These are phyloP conservation scores for Alternaria brassicicola DNA, from an alignment of 2,329 filamentous ascomycete species.

Conservation along the genomic window DNA sequence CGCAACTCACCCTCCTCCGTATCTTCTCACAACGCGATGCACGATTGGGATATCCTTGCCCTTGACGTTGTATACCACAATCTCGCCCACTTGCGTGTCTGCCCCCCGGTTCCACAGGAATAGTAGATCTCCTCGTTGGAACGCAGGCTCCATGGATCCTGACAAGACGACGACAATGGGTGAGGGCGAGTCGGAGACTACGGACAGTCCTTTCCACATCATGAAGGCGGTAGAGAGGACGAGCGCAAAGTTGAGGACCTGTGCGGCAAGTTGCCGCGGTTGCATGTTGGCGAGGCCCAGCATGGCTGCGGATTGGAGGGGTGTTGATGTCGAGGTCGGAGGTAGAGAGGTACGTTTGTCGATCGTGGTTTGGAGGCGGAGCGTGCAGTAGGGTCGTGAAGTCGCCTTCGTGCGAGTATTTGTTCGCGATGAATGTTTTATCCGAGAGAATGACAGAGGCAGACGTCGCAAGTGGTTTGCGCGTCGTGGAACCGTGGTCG, in stretches of 20 bases:
- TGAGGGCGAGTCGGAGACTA: slow-evolving; percentile 68
- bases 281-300: slow-evolving; percentile 65
- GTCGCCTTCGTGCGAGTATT: background rate
- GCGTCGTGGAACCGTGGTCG: slow-evolving; percentile 20
- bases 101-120: slow-evolving; percentile 74
- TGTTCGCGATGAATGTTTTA: background rate
- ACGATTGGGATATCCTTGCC: slow-evolving; percentile 98
- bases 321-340: slow-evolving; percentile 2
- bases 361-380: background rate
- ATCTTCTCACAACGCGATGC: slow-evolving; percentile 81
- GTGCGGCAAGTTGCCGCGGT: slow-evolving; percentile 78
- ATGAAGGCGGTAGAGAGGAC: slow-evolving; percentile 92
- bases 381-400: background rate
- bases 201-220: slow-evolving; percentile 86
- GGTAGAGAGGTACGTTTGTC: background rate
- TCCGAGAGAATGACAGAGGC: background rate
- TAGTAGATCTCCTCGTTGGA: slow-evolving; percentile 77
- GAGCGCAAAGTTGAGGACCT: slow-evolving; percentile 88
- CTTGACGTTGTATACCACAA: slow-evolving; percentile 82
- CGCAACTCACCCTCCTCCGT: slow-evolving; percentile 61
- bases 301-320: slow-evolving; percentile 33
- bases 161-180: slow-evolving; percentile 85
- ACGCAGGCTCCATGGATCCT: slow-evolving; percentile 83
- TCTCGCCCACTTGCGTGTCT: slow-evolving; percentile 72
- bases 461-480: slow-evolving; percentile 3